A percentile compares a stretch with the other conserved stretches of the same genome.
These are phyloP conservation scores for Talaromyces trachyspermus DNA, from an alignment of 495 filamentous ascomycete species.

Conservation along the genomic window DNA sequence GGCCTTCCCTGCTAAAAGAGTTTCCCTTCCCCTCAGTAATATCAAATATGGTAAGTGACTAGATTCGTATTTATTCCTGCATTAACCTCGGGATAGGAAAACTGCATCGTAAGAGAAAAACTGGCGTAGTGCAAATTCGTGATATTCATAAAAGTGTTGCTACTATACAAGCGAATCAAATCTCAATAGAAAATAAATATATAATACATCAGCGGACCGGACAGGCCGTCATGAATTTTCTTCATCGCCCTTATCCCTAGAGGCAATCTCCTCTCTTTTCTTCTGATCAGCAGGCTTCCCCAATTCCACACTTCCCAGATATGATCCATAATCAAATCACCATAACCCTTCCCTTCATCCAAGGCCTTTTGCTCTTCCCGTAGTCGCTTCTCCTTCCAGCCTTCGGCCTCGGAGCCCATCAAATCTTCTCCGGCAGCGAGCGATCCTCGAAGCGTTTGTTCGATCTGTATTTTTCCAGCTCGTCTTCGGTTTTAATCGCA, in stretches of 20 bases:
- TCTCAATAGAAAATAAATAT: no score
- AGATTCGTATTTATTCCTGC: no score
- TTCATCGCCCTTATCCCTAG: no score
- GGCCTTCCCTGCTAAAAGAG: neutral
- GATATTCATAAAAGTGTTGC: no score
- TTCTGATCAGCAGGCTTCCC: slow-evolving; percentile 22
- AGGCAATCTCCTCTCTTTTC: neutral
- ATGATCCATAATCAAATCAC: slow-evolving; percentile 74
- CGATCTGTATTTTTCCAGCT: slow-evolving; percentile 35
- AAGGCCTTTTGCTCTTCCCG: slow-evolving; percentile 63
- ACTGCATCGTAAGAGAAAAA: no score
- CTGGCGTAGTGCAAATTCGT: no score
- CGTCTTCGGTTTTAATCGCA: slow-evolving; percentile 19
- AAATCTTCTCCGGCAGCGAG: slow-evolving; percentile 46
- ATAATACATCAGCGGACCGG: no score
- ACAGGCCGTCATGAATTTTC: no score
- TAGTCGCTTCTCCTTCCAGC: slow-evolving; percentile 68
- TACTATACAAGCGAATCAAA: no score
- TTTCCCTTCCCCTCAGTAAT: no score
- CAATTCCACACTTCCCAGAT: slow-evolving; percentile 74
- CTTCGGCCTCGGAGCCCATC: slow-evolving; percentile 56
- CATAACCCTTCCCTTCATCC: slow-evolving; percentile 73
- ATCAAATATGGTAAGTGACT: no score
- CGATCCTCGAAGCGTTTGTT: slow-evolving; percentile 24
- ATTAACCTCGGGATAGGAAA: no score